Conservation (phyloP, 108 stramenopile species). For the Bacterosira constricta region DNA sequence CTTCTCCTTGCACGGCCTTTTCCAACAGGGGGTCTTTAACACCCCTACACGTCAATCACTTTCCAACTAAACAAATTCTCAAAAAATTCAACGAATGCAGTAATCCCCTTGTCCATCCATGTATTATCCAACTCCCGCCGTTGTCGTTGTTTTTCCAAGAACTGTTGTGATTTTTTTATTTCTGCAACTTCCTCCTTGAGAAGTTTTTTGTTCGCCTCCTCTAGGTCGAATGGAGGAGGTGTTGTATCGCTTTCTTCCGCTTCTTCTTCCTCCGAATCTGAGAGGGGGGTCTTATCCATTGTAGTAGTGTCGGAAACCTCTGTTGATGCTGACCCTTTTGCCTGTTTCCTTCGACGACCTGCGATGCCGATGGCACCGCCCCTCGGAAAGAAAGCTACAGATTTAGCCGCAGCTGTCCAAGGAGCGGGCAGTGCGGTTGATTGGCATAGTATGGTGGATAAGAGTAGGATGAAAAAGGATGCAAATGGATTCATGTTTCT, state of each 20-base stretch:
- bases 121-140: slow-evolving; percentile 43
- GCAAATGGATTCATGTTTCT: background rate
- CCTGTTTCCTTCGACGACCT: background rate
- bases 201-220: slow-evolving; percentile 2
- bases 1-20: no score
- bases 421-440: background rate
- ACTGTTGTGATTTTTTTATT: slow-evolving; percentile 35
- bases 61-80: slow-evolving; percentile 52
- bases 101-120: slow-evolving; percentile 48
- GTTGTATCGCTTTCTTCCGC: background rate
- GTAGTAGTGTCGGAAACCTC: background rate
- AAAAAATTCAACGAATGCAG: slow-evolving; percentile 41
- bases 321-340: no score
- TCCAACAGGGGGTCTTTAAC: no score
- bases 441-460: background rate
- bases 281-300: background rate
- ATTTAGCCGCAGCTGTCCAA: background rate
- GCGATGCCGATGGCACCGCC: background rate
- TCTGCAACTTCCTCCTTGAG: slow-evolving; percentile 22
- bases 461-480: background rate
- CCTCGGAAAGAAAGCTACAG: background rate
- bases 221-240: background rate
- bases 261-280: background rate
- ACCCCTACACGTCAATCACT: slow-evolving; percentile 32
- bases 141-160: slow-evolving; percentile 36